Evolutionary conservation across 1,139 yeast species (phyloP).

Genomic region (Yamadazyma oceani): DNA sequence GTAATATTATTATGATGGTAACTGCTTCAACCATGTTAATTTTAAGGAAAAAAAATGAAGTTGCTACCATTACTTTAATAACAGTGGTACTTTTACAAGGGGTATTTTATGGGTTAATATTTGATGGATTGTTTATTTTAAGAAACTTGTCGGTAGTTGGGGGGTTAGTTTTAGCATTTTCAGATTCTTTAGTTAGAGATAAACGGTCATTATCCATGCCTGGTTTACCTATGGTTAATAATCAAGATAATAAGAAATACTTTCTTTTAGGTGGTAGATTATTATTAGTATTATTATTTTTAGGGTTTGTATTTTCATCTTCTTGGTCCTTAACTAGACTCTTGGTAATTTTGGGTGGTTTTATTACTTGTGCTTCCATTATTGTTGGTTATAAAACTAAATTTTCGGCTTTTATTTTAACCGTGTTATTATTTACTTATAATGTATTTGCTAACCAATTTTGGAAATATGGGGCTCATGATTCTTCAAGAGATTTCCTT

Average conservation of each 20-base stretch:
- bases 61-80: slow-evolving; percentile 71
- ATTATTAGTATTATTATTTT: slow-evolving; percentile 77
- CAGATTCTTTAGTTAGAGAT: slow-evolving; percentile 85
- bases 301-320: slow-evolving; percentile 81
- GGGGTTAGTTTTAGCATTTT: slow-evolving; percentile 83
- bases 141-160: slow-evolving; percentile 92
- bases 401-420: slow-evolving; percentile 79
- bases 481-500: slow-evolving; percentile 83
- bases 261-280: slow-evolving; percentile 87
- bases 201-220: slow-evolving; percentile 75
- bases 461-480: slow-evolving; percentile 74
- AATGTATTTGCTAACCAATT: slow-evolving; percentile 83
- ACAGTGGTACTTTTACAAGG: slow-evolving; percentile 84
- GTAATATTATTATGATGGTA: slow-evolving; percentile 71
- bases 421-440: slow-evolving; percentile 70
- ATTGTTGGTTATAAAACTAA: slow-evolving; percentile 94
- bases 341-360: slow-evolving; percentile 68
- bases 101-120: slow-evolving; percentile 80
- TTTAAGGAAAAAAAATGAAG: slow-evolving; percentile 64
- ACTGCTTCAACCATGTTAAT: slow-evolving; percentile 73
- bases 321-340: slow-evolving; percentile 70
- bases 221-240: slow-evolving; percentile 85
- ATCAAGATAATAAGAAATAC: slow-evolving; percentile 82
- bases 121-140: slow-evolving; percentile 77
- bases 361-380: slow-evolving; percentile 72